A percentile compares a stretch with the other conserved stretches of the same genome.
phyloP scores from a whole-genome alignment of 1,284 basidiomycete species.

The Ceratobasidium sp. region DNA sequence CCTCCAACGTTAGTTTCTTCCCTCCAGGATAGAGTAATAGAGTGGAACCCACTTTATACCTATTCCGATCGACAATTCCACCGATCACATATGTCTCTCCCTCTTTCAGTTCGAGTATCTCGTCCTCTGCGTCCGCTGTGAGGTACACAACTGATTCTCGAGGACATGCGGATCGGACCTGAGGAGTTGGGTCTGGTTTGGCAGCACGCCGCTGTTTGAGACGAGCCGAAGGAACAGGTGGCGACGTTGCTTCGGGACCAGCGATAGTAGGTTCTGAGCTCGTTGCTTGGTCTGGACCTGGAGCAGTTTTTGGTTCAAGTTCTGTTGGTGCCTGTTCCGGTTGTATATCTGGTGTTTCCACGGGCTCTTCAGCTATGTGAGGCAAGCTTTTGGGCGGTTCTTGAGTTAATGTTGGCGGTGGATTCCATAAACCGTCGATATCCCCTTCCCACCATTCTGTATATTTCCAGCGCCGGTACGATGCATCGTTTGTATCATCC shows the following conservation, averaged over 20 bases:
- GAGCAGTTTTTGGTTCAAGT: conserved; percentile 43
- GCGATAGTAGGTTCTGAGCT: not conserved
- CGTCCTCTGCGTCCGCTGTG: conserved; percentile 90
- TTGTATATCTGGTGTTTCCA: conserved; percentile 40
- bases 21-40: conserved; percentile 10
- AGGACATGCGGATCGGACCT: conserved; percentile 40
- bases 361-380: conserved; percentile 31
- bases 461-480: conserved; percentile 78
- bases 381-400: not conserved
- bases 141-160: conserved; percentile 80
- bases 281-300: conserved; percentile 6
- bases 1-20: conserved; percentile 9
- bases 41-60: conserved; percentile 76
- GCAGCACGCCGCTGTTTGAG: conserved; percentile 39
- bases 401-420: not conserved
- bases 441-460: conserved; percentile 81
- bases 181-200: not conserved
- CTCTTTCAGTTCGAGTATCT: conserved; percentile 77
- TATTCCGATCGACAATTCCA: conserved; percentile 94
- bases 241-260: not conserved
- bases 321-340: conserved; percentile 2
- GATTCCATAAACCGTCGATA: conserved; percentile 69
- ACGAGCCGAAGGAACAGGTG: conserved; percentile 20
- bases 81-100: conserved; percentile 94
- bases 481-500: conserved; percentile 68